Percentiles rank a stretch among this genome's conserved stretches.
These are phyloP conservation scores for Saturnispora galanensis DNA, from an alignment of 805 yeast species.

Conservation along the genomic window DNA sequence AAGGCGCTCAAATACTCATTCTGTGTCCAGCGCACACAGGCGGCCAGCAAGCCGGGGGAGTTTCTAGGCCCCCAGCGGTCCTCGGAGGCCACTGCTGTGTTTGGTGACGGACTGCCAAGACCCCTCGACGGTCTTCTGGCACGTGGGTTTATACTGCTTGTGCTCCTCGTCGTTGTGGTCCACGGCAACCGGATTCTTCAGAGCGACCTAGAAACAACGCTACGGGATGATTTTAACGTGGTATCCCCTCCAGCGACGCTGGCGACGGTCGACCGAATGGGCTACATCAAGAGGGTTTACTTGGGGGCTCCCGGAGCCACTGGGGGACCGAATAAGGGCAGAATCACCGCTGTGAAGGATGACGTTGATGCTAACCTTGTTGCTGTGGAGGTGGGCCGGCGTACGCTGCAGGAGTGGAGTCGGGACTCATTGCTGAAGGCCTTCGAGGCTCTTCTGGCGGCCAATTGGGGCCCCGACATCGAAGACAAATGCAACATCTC, in stretches of 20 bases:
- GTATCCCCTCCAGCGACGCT: neutral
- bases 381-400: neutral
- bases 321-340: too few relatives aligned
- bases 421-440: constrained; percentile 19
- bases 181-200: constrained; percentile 22
- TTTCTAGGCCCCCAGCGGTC: neutral
- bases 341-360: neutral
- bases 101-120: constrained; percentile 18
- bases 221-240: constrained; percentile 19
- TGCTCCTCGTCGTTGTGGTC: constrained; percentile 20
- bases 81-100: constrained; percentile 3
- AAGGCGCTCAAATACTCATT: constrained; percentile 18
- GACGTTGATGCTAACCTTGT: neutral
- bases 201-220: constrained; percentile 18
- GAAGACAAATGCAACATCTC: neutral
- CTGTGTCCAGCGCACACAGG: constrained; percentile 9
- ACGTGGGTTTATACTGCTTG: constrained; percentile 22
- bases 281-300: neutral
- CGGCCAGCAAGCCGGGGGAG: constrained; percentile 7
- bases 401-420: constrained; percentile 19
- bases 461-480: constrained; percentile 20
- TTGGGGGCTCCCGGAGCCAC: neutral
- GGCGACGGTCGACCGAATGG: constrained; percentile 1
- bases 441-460: constrained; percentile 19
- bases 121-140: constrained; percentile 17